These are phyloP conservation scores for Naematelia encephala DNA, from an alignment of 768 basidiomycete species.

Conservation along the genomic window DNA sequence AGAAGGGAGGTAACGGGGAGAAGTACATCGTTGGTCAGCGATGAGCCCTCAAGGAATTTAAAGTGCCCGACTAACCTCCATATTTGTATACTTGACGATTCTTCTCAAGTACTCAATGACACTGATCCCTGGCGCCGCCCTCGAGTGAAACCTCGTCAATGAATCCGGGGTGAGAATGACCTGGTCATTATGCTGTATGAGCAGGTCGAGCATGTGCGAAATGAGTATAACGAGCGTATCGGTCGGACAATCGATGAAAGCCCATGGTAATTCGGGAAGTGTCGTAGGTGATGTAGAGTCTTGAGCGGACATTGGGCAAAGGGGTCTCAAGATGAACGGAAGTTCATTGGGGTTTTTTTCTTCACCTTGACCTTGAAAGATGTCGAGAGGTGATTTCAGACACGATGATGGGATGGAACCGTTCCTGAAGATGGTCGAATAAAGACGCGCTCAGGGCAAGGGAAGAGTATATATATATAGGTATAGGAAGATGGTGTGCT, in stretches of 20 bases:
- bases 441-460: too few species aligned
- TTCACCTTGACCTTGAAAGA: not conserved
- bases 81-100: conserved; percentile 90
- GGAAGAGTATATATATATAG: too few species aligned
- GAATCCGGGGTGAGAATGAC: conserved; percentile 85
- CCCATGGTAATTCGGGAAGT: conserved; percentile 59
- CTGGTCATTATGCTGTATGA: conserved; percentile 93
- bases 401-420: not conserved
- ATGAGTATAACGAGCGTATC: conserved; percentile 84
- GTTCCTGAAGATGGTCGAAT: not conserved
- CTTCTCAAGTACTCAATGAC: conserved; percentile 90
- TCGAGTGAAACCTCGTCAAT: conserved; percentile 93
- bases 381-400: not conserved
- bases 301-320: not conserved
- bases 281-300: not conserved
- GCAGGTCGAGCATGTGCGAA: conserved; percentile 92
- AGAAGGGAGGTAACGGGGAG: too few species aligned
- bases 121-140: conserved; percentile 79
- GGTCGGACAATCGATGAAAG: conserved; percentile 78
- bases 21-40: too few species aligned
- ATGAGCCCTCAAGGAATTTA: not conserved
- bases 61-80: conserved; percentile 87
- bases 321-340: not conserved
- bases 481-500: too few species aligned
- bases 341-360: not conserved